Percentiles rank a stretch among this genome's conserved stretches.
These are phyloP conservation scores for Gymnopilus dilepis DNA, from an alignment of 768 basidiomycete genomes.

Conservation along the genomic window DNA sequence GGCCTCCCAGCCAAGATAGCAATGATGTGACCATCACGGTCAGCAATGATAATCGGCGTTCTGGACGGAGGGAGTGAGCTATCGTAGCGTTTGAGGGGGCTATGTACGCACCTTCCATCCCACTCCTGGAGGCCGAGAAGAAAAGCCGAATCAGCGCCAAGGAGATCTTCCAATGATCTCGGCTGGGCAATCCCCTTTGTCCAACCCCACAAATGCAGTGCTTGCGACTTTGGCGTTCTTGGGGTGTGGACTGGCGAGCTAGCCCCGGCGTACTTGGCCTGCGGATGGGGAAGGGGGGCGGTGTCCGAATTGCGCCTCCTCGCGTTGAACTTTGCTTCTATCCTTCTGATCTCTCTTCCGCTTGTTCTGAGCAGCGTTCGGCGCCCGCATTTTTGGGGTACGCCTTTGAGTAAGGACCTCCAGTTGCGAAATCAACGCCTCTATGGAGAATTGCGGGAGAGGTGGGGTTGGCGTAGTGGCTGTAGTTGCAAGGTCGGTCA, in stretches of 20 bases:
- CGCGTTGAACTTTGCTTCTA: no score
- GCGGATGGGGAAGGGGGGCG: no score
- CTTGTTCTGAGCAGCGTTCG: no score
- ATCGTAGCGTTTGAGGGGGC: background rate
- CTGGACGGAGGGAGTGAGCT: background rate
- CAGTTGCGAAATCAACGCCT: no score
- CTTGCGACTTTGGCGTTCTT: background rate
- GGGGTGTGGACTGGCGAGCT: background rate
- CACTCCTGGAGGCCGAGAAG: background rate
- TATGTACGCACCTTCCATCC: background rate
- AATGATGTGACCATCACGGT: background rate
- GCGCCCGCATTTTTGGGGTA: no score
- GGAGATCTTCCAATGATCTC: background rate
- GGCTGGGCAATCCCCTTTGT: background rate
- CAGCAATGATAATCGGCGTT: constrained; percentile 2
- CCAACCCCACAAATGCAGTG: background rate
- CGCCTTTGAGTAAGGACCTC: no score
- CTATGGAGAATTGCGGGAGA: no score
- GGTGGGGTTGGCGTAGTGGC: no score
- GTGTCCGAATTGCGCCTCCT: no score
- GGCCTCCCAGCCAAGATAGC: constrained; percentile 9
- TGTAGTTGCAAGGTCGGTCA: no score
- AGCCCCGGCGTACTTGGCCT: background rate
- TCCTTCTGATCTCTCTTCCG: no score
- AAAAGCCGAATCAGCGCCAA: background rate